Evolutionary conservation across 768 basidiomycete genomes (phyloP).

Genomic region (Phlegmacium glaucopus): DNA sequence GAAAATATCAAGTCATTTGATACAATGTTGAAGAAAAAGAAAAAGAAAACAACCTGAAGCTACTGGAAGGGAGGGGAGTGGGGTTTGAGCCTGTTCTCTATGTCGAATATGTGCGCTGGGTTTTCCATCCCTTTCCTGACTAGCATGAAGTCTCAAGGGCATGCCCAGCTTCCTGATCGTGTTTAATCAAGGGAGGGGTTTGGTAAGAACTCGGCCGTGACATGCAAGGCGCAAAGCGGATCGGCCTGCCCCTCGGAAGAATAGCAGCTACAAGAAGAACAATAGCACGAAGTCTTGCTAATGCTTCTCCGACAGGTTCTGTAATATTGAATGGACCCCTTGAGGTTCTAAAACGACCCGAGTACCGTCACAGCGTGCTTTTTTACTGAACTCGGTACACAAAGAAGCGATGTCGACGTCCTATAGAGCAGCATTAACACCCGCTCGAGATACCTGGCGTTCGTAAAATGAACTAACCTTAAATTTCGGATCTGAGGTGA

Average conservation of each 20-base stretch:
- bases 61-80: no score
- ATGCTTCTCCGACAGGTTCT: conserved; percentile 33
- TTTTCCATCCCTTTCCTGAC: no score
- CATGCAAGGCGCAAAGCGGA: no score
- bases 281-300: conserved; percentile 3
- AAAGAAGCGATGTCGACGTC: conserved; percentile 77
- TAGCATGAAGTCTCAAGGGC: neutral
- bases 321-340: conserved; percentile 46
- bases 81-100: neutral
- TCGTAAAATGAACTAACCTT: conserved; percentile 43
- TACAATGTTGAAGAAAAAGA: neutral
- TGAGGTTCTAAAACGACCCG: conserved; percentile 73
- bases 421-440: conserved; percentile 29
- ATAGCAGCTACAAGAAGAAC: neutral
- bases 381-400: conserved; percentile 74
- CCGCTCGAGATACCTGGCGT: no score
- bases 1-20: no score
- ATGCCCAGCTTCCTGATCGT: conserved; percentile 2
- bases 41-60: neutral
- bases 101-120: no score
- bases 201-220: no score
- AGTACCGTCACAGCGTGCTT: conserved; percentile 81
- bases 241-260: no score
- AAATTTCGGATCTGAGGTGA: conserved; percentile 71
- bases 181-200: neutral